Conservation (phyloP, 345 rosid species). For the Cardamine resedifolia region DNA sequence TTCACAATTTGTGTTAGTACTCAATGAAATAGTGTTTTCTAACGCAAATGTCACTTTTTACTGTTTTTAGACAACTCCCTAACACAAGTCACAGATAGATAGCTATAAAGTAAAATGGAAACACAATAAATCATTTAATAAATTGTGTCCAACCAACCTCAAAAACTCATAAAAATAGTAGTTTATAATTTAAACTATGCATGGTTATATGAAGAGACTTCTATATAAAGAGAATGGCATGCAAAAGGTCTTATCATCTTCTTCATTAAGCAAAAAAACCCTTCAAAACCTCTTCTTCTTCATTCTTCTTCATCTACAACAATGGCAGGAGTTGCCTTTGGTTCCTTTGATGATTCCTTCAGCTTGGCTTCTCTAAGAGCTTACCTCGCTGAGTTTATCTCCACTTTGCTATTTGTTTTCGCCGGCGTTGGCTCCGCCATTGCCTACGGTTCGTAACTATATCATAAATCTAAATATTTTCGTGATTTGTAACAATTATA, state of each 20-base stretch:
- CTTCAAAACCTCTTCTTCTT: background rate
- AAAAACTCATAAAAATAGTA: background rate
- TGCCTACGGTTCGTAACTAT: slow-evolving; percentile 57
- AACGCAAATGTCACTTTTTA: background rate
- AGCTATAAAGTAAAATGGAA: background rate
- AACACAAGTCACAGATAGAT: slow-evolving; percentile 12
- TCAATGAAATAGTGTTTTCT: background rate
- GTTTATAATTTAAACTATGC: background rate
- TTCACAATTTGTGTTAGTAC: background rate
- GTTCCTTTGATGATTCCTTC: slow-evolving; percentile 81
- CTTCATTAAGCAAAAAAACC: slow-evolving; percentile 6
- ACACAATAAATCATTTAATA: slow-evolving; percentile 18
- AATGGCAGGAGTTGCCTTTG: slow-evolving; percentile 65
- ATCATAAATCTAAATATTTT: background rate
- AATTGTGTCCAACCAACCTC: slow-evolving; percentile 2
- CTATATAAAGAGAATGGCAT: slow-evolving; percentile 30
- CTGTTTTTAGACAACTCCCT: slow-evolving; percentile 16
- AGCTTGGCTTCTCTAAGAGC: slow-evolving; percentile 78
- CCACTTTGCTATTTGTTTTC: slow-evolving; percentile 89
- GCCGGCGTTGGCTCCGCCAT: slow-evolving; percentile 97
- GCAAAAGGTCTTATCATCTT: slow-evolving; percentile 30
- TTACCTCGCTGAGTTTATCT: slow-evolving; percentile 90
- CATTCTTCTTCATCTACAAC: slow-evolving; percentile 10
- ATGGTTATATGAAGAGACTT: slow-evolving; percentile 16
- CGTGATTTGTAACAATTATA: background rate